Conservation (phyloP, 805 yeast species). For the Dipodascopsis uninucleata region DNA sequence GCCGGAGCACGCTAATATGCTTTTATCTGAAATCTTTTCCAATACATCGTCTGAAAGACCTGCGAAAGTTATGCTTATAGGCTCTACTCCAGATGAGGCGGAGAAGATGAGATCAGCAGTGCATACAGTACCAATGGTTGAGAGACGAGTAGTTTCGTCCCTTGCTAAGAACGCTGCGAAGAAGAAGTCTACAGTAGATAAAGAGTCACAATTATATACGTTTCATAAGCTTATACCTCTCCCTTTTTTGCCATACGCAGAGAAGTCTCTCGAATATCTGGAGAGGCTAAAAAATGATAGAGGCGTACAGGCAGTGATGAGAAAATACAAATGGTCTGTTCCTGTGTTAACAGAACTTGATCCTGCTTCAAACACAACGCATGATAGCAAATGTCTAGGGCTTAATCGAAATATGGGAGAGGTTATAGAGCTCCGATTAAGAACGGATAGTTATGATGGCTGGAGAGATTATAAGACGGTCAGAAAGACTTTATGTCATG, state of each 20-base stretch:
- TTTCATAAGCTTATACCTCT: constrained; percentile 35
- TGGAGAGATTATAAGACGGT: constrained; percentile 37
- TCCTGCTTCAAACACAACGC: constrained; percentile 38
- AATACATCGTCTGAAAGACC: constrained; percentile 17
- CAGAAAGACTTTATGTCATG: constrained; percentile 39
- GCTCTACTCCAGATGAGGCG: constrained; percentile 32
- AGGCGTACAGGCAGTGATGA: constrained; percentile 39
- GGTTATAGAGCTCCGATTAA: constrained; percentile 37
- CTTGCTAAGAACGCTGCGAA: not conserved
- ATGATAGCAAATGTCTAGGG: constrained; percentile 34
- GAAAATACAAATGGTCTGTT: constrained; percentile 37
- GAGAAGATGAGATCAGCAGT: constrained; percentile 23
- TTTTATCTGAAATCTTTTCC: constrained; percentile 17
- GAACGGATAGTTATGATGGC: constrained; percentile 41
- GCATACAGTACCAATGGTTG: not conserved
- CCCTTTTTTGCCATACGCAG: constrained; percentile 34
- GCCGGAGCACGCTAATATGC: constrained; percentile 10
- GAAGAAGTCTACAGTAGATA: constrained; percentile 1
- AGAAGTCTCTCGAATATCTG: constrained; percentile 32
- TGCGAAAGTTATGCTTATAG: constrained; percentile 34
- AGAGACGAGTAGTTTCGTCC: constrained; percentile 4
- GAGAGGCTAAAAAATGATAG: constrained; percentile 36
- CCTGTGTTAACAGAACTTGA: constrained; percentile 40
- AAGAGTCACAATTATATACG: constrained; percentile 30
- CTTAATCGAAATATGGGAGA: constrained; percentile 38